Evolutionary conservation across 2,329 filamentous ascomycete species (phyloP), one percentile per base, ranked within the genome.

Genomic region (Fusarium duplospermum): DNA sequence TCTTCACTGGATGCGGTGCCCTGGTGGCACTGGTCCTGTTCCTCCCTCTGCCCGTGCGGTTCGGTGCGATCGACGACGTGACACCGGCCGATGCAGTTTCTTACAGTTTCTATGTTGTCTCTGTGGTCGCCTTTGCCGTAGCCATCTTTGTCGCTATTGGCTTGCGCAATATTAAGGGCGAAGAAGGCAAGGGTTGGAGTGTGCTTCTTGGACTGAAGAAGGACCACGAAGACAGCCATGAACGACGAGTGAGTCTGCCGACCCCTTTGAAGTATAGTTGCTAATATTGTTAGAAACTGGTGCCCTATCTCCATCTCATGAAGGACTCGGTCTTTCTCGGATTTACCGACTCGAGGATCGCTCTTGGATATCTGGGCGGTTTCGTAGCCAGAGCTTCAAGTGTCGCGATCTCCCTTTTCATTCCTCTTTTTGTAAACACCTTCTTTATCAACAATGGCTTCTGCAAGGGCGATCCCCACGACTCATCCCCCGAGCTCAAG

Each of bases 311-410:
- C 69, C 84, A 89, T 72, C 87, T 93, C 63, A 84, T 94, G 61
- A 84, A 88, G 71, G 85, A 91, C 71, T 88, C 93, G 38, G 81
- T 95, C 76, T 76, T 90, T 8, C 88, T 97, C 13, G 95, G 93
- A 16, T 90, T 94, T 77, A 90, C 86, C 10, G 93, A 97, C 80
- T 87, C 91, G 11, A 90, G 93, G 76, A 97, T 99, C 71, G 92
- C 91, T 20, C 88, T 98, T 0, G 96, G 93, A 31, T 99, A 98
- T 79, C 85, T 98, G 0, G 96, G 96, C 71, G 96, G 96, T 2
- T 98, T 98, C 78, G 96, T 99, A 3, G 96, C 95, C 11, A 91
- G 96, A 65, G 95, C 96, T 9, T 98, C 95, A 1, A 98, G 95
- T 0, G 96, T 99, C 6, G 96, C 94, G 62, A 97, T 99, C 74